Percentiles rank a stretch among this genome's conserved stretches.
phyloP scores from a whole-genome alignment of 2,329 filamentous ascomycete genomes.

The Madurella fahalii region DNA sequence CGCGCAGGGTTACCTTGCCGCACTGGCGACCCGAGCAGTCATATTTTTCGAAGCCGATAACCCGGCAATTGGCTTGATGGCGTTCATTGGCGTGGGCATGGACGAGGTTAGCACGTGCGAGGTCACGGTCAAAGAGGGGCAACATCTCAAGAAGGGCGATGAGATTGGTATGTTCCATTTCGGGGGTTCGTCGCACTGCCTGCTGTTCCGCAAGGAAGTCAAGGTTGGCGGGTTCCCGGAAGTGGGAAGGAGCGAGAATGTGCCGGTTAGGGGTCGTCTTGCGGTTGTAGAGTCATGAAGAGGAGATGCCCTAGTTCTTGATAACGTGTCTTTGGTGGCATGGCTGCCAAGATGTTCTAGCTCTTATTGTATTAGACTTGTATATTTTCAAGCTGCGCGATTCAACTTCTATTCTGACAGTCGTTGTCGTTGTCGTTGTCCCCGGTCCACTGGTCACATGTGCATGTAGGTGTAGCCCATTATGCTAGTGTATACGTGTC shows the following conservation, averaged over 20 bases:
- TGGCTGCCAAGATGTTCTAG: background rate
- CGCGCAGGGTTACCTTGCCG: slow-evolving; percentile 63
- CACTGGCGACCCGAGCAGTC: slow-evolving; percentile 64
- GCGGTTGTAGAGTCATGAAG: slow-evolving; percentile 26
- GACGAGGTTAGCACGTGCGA: slow-evolving; percentile 72
- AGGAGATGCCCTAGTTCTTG: background rate
- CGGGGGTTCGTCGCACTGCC: slow-evolving; percentile 66
- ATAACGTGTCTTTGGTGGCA: background rate
- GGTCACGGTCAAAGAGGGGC: slow-evolving; percentile 62
- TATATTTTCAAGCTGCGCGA: too few species aligned
- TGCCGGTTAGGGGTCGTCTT: slow-evolving; percentile 32
- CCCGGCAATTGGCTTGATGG: slow-evolving; percentile 62
- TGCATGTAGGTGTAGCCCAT: too few species aligned
- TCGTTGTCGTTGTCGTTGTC: too few species aligned
- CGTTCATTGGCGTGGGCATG: slow-evolving; percentile 70
- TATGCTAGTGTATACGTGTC: too few species aligned
- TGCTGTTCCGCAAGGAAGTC: slow-evolving; percentile 60
- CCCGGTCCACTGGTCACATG: too few species aligned
- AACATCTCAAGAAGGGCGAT: slow-evolving; percentile 65
- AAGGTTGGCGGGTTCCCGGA: slow-evolving; percentile 39
- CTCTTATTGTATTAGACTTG: too few species aligned
- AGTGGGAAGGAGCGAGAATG: slow-evolving; percentile 28
- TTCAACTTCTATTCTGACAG: too few species aligned
- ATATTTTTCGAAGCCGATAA: slow-evolving; percentile 70
- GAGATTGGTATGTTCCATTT: slow-evolving; percentile 77